Base-by-base conservation (phyloP, 495 filamentous ascomycete species). In the Penicillium steckii region DNA sequence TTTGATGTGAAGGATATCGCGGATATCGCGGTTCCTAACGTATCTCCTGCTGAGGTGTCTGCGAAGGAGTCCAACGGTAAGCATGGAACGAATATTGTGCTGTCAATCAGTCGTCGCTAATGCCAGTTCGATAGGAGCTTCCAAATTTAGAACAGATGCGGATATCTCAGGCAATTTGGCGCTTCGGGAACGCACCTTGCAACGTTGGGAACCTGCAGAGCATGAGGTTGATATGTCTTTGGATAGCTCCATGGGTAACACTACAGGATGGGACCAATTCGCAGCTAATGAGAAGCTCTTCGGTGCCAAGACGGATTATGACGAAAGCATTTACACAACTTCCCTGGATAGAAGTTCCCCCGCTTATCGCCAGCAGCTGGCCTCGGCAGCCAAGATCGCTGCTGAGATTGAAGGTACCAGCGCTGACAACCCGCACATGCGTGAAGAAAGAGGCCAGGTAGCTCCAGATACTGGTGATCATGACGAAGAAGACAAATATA, bases 401-500 rank as follows among this genome's bases (percentile, higher is more conserved):
- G 84, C 87, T 51, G 93, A 97, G 64, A 97, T 99, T 55, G 91
- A 97, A 67, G 73, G 75, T 32, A 85, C 77, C 46, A 73, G 82
- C 7, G 68, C 82, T 10, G 77, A 78, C 19, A 95, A 94, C 50
- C 70, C 84, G 1, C 95, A 98, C 63, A 79, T 95, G 48, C 87
- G 87, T 3, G 93, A 97, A 65, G 93, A 97, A 74, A 81, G 91
- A 62, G 85, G 90, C n/a, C 78, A 86, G 58, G 79, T 80, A 22
- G 76, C 79, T 47, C 72, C 70, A 8, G 86, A 89, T 53, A 79
- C 82, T 52, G 85, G 80, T 18, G 77, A 86, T 42, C 89, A 95
- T 67, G 94, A 99, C 63, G 89, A 93, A 66, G 89, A 93, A 68
- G 90, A 91, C 53, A 97, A 94, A 64, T 97, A 96, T 67, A 96